Evolutionary conservation across 805 yeast species (phyloP), one percentile per base, ranked within the genome.

Genomic region (Saccharomycopsis guyanensis): DNA sequence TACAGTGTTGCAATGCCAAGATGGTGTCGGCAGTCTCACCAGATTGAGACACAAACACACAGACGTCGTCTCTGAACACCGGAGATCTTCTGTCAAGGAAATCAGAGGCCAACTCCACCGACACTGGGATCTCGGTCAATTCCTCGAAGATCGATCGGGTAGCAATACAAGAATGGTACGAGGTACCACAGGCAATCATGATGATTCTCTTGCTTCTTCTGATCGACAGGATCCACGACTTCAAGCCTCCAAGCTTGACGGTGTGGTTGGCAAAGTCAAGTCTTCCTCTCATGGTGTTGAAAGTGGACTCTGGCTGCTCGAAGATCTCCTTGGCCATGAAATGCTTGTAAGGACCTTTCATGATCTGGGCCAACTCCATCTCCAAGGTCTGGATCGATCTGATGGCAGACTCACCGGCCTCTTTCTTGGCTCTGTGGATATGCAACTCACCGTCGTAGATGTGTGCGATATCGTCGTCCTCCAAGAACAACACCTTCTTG

Each of bases 151-250:
- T 82, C 13, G 96, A 85, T 67, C 99, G 80, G 19, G 96, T 91
- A 18, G 98, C 98, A 62, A 93, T 69, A 72, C 99, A 93, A 15
- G 98, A 93, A 68, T 93, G 98, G 64, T 89, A 93, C 0, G 98
- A 93, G 4, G 99, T 93, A 70, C 99, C 99, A 70, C 99, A 93
- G 1, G 98, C 99, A 69, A 93, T 86, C 97, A 93, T 93, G 50
- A 89, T 86, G 58, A 93, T 76, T 67, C 98, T 80, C 69, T 97
- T 80, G 57, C 96, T 88, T 61, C 96, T 80, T 69, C 97, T 79
- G 53, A 93, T 86, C 39, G 93, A 85, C 24, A 93, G 80, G 53
- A 93, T 71, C 75, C 81, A 86, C 13, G 83, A 73, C 56, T 83
- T 78, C 59, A 93, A 74, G 35, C 99, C 99, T 60, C 98, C 98